These are phyloP conservation scores for Acacia crassicarpa DNA, from an alignment of 306 rosid species.

Conservation along the genomic window DNA sequence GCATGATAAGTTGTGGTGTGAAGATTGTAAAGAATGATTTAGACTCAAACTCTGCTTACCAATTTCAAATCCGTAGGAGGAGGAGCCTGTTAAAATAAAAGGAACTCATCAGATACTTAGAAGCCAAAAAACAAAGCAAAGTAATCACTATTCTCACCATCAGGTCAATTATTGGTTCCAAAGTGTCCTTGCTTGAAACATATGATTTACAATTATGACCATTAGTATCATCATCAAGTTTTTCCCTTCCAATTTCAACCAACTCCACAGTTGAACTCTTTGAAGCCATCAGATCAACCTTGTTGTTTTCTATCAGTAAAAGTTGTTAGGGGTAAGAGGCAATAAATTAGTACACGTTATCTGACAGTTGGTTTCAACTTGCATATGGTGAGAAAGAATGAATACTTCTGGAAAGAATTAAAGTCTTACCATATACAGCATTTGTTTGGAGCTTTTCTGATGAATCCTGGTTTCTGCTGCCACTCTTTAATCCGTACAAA, in stretches of 20 bases:
- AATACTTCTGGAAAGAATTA: background rate
- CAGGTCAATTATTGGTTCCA: conserved; percentile 56
- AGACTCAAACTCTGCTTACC: conserved; percentile 40
- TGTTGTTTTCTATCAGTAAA: conserved; percentile 34
- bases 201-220: conserved; percentile 28
- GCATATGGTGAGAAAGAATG: background rate
- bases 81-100: conserved; percentile 61
- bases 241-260: conserved; percentile 32
- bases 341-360: background rate
- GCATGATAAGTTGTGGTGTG: conserved; percentile 9
- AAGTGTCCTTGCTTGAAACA: conserved; percentile 5
- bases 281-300: conserved; percentile 26
- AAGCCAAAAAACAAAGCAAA: conserved; percentile 22
- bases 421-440: background rate
- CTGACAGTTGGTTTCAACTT: conserved; percentile 18
- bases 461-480: conserved; percentile 38
- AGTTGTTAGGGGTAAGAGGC: background rate
- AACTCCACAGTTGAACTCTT: conserved; percentile 32
- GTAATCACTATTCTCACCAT: conserved; percentile 56
- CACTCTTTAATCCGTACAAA: conserved; percentile 54
- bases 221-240: conserved; percentile 20
- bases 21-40: background rate
- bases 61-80: conserved; percentile 43
- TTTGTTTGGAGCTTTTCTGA: conserved; percentile 34
- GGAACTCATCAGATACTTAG: conserved; percentile 32